phyloP scores from a whole-genome alignment of 768 basidiomycete species.

The Filobasidium floriforme region DNA sequence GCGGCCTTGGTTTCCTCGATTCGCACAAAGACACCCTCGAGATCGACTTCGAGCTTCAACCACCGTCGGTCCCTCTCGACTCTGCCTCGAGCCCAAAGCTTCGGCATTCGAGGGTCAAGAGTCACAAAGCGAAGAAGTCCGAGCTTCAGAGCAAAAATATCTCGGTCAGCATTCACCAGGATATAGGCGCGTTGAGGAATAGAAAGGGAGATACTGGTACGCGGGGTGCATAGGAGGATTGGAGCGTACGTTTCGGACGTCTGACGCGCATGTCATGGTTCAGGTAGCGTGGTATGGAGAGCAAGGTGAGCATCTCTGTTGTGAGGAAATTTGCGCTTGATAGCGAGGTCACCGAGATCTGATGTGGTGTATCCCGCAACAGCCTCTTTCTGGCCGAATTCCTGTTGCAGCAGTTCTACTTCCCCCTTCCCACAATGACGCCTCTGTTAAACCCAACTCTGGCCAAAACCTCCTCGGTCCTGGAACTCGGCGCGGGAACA shows the following conservation, averaged over 20 bases:
- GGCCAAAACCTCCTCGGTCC: conserved; percentile 22
- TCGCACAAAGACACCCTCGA: conserved; percentile 25
- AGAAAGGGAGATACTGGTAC: conserved; percentile 42
- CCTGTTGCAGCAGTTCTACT: conserved; percentile 29
- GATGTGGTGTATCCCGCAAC: neutral
- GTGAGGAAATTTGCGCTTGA: too few species aligned
- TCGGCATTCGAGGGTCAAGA: neutral
- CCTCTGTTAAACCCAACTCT: conserved; percentile 24
- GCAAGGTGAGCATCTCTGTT: conserved; percentile 24
- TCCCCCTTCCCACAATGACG: conserved; percentile 8
- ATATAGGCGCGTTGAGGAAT: conserved; percentile 34
- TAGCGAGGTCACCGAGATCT: too few species aligned
- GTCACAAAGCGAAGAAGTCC: conserved; percentile 3
- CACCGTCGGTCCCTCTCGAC: neutral
- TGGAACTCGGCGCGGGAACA: conserved; percentile 42
- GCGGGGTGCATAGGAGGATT: neutral
- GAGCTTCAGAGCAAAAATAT: conserved; percentile 16
- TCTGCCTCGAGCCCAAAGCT: neutral
- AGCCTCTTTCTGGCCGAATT: conserved; percentile 35
- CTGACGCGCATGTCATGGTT: neutral
- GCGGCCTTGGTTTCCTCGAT: conserved; percentile 35
- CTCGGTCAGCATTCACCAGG: conserved; percentile 33
- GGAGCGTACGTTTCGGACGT: neutral
- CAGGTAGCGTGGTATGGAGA: conserved; percentile 43
- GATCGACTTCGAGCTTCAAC: conserved; percentile 29